Evolutionary conservation across 1,139 yeast species (phyloP).

Genomic region (Pichia sp.): DNA sequence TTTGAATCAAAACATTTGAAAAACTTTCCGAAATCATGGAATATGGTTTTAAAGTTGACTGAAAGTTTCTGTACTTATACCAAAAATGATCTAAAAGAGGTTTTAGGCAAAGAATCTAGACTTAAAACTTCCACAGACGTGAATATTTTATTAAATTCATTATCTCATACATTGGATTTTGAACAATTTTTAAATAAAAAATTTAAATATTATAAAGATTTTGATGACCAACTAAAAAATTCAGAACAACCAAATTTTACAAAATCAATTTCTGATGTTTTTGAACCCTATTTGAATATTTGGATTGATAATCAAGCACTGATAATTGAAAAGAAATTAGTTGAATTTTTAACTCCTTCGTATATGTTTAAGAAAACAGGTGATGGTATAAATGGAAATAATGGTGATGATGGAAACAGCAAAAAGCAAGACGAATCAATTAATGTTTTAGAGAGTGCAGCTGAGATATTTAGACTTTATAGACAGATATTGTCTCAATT

Average conservation of each 20-base stretch:
- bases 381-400: constrained; percentile 25
- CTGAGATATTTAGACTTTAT: constrained; percentile 76
- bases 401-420: constrained; percentile 1
- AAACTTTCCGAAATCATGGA: constrained; percentile 70
- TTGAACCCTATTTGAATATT: constrained; percentile 75
- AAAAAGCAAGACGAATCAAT: constrained; percentile 27
- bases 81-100: constrained; percentile 51
- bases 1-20: constrained; percentile 47
- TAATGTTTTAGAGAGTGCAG: constrained; percentile 50
- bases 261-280: constrained; percentile 60
- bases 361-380: constrained; percentile 40
- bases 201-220: constrained; percentile 34
- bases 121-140: constrained; percentile 37
- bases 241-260: constrained; percentile 33
- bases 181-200: constrained; percentile 63
- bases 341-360: constrained; percentile 50
- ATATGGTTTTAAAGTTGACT: constrained; percentile 56
- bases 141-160: constrained; percentile 51
- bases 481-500: constrained; percentile 69
- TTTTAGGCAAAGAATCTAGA: constrained; percentile 33
- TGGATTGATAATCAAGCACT: constrained; percentile 90
- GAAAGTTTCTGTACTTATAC: constrained; percentile 65
- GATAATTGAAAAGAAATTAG: constrained; percentile 52
- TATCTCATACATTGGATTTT: constrained; percentile 68
- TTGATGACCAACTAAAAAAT: constrained; percentile 22